phyloP scores from a whole-genome alignment of 2,329 filamentous ascomycete genomes.

The Xylariaceae sp. region DNA sequence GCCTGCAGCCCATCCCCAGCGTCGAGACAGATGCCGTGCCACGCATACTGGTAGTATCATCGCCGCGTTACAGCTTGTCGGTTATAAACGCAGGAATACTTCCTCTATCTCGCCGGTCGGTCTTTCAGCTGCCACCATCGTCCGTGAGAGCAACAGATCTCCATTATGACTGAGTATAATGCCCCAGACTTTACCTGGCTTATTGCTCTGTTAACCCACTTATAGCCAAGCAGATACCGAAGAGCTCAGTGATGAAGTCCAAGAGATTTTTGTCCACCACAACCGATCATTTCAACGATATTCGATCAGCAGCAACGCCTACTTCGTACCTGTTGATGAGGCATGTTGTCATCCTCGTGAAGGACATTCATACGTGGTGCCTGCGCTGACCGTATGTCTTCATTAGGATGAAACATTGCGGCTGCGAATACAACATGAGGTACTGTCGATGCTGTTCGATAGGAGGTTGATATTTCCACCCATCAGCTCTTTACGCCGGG shows the following conservation, averaged over 20 bases:
- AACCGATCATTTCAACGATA: constrained; percentile 65
- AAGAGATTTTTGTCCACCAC: constrained; percentile 55
- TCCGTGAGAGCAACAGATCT: constrained; percentile 2
- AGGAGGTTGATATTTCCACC: constrained; percentile 67
- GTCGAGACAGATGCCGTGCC: neutral
- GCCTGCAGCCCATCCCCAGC: neutral
- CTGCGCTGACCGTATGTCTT: neutral
- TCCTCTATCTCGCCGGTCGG: too few relatives aligned
- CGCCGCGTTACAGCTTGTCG: too few relatives aligned
- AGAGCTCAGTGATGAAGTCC: constrained; percentile 49
- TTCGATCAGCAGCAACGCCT: constrained; percentile 59
- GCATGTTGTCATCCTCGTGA: constrained; percentile 25
- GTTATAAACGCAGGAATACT: too few relatives aligned
- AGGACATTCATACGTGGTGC: constrained; percentile 7
- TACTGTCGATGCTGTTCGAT: constrained; percentile 63
- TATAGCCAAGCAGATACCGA: constrained; percentile 37
- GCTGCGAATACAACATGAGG: constrained; percentile 57
- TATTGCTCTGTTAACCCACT: constrained; percentile 17
- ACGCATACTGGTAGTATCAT: too few relatives aligned
- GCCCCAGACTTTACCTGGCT: constrained; percentile 7
- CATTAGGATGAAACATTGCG: constrained; percentile 63
- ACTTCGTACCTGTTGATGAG: constrained; percentile 68
- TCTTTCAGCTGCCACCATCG: neutral
- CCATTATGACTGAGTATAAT: constrained; percentile 24
- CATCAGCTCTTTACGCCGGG: constrained; percentile 48